Evolutionary conservation across 2,329 filamentous ascomycete genomes (phyloP), one percentile per base, ranked within the genome.

Genomic region (Talaromyces sp.): DNA sequence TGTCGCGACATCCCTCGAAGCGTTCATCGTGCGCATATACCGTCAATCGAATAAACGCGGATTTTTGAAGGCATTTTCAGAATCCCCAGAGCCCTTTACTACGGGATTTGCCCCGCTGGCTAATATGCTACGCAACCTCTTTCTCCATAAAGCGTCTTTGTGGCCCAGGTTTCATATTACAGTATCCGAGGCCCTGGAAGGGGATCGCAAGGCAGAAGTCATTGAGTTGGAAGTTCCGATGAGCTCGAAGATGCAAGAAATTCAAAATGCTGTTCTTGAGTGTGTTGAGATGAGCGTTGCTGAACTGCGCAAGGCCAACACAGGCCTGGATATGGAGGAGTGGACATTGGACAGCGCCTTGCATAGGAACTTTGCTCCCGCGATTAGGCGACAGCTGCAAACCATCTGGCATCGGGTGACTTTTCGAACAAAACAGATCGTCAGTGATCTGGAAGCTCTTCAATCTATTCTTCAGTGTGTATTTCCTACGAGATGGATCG

Each of bases 371-470:
- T 99, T 99, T 70, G 94, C 97, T 70, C 80, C 89, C 55, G 88
- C 92, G 50, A 86, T 99, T 46, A 84, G 93, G 56, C 84, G 92
- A 52, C 94, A 99, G 71, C 78, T 99, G 16, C 92, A 97, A 67
- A 92, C 93, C 4, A 92, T 97, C 53, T 99, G 94, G 94, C 94
- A 99, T 76, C 86, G 94, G 49, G 90, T 96, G 47, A 97, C 89
- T 70, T 96, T 90, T 81, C 91, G 94, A 73, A 97, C 93, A 2
- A 90, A 89, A 65, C 92, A 97, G 73, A 96, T 99, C 62, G 93
- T 96, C 51, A 88, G 87, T 64, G 94, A 97, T 69, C 73, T 99
- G 62, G 88, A 87, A 0, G 86, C 96, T 16, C 80, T 99, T 33
- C 84, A 93, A 52, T 86, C 85, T 19, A 87, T 97, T 70, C 81